phyloP scores from a whole-genome alignment of 2,329 filamentous ascomycete genomes.

The Arthrobotrys musiformis region DNA sequence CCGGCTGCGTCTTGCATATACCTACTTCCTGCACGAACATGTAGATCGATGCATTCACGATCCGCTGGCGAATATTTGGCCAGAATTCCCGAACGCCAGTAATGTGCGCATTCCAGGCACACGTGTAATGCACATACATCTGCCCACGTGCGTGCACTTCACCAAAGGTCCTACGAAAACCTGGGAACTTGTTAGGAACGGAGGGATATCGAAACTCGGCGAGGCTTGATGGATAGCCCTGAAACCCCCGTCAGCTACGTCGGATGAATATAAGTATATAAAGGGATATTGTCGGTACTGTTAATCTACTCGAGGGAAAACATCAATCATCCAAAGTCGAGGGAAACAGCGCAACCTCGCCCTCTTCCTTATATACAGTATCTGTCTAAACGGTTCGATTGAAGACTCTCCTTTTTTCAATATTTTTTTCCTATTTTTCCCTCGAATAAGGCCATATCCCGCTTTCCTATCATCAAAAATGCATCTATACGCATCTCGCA shows the following conservation, averaged over 20 bases:
- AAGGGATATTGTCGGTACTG: no score
- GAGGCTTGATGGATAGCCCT: no score
- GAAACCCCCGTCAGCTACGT: no score
- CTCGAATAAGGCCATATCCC: neutral
- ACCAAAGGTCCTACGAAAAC: neutral
- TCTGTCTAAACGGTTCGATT: neutral
- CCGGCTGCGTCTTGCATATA: constrained; percentile 5
- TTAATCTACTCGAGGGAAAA: no score
- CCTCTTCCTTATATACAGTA: no score
- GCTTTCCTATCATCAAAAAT: neutral
- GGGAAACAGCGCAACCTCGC: no score
- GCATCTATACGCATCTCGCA: constrained; percentile 12
- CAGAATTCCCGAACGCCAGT: neutral
- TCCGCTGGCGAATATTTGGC: neutral
- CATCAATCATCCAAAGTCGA: no score
- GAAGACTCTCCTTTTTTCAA: neutral
- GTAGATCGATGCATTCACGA: neutral
- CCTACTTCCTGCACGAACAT: neutral
- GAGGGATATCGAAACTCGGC: neutral
- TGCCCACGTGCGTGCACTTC: no score
- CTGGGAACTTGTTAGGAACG: no score
- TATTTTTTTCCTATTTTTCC: neutral
- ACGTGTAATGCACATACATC: neutral
- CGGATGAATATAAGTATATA: neutral
- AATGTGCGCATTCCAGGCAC: neutral